These are phyloP conservation scores for Colletotrichum sp. DNA, from an alignment of 2,329 filamentous ascomycete genomes.

Conservation along the genomic window DNA sequence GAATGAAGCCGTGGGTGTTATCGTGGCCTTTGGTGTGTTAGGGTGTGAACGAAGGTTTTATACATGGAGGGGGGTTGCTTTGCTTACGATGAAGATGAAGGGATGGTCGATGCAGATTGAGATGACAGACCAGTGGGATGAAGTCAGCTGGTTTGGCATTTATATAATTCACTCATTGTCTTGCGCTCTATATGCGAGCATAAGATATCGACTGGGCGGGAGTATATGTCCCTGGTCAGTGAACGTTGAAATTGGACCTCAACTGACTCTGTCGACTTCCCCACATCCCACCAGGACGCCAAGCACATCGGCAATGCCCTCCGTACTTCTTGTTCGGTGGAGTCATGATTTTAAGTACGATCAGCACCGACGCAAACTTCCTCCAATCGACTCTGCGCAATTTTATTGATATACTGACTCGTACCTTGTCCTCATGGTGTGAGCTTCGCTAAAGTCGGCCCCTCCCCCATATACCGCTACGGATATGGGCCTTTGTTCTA, in stretches of 20 bases:
- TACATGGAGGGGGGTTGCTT: rapidly evolving
- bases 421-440: neutral
- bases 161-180: neutral
- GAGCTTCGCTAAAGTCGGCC: neutral
- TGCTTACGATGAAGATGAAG: neutral
- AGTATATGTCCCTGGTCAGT: neutral
- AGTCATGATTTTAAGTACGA: neutral
- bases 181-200: rapidly evolving
- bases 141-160: neutral
- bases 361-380: rapidly evolving
- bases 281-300: neutral
- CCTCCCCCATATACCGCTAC: neutral
- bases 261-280: neutral
- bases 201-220: neutral
- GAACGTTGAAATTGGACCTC: neutral
- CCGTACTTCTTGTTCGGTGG: neutral
- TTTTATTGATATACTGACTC: neutral
- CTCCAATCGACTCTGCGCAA: neutral
- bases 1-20: neutral
- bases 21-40: neutral
- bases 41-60: neutral
- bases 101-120: neutral
- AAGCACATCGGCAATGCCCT: neutral
- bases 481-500: neutral
- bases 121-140: neutral